These are phyloP conservation scores for Seiridium unicorne DNA, from an alignment of 2,329 filamentous ascomycete genomes.

Conservation along the genomic window DNA sequence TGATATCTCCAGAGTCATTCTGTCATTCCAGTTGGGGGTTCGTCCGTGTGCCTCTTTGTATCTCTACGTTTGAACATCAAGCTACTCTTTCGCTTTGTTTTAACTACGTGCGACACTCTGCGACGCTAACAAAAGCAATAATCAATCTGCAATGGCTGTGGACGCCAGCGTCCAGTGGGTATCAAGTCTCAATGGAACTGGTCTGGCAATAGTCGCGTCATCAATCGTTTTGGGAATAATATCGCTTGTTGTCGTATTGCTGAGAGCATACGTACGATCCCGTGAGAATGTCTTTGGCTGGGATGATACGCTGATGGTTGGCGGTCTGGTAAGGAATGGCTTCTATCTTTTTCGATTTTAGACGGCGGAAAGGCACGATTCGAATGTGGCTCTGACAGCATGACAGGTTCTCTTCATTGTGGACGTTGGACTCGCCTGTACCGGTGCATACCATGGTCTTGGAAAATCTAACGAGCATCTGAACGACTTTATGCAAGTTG, in stretches of 20 bases:
- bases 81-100: too few species aligned
- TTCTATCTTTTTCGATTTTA: too few species aligned
- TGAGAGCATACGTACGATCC: constrained; percentile 8
- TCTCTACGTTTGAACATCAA: too few species aligned
- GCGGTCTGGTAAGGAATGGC: constrained; percentile 8
- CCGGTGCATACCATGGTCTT: constrained; percentile 16
- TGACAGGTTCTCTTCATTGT: background rate
- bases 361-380: too few species aligned
- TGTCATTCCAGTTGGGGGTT: too few species aligned
- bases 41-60: too few species aligned
- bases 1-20: too few species aligned
- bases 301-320: constrained; percentile 13
- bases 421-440: constrained; percentile 9
- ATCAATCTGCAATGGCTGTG: background rate
- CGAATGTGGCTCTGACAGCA: background rate
- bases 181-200: background rate
- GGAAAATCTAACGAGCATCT: constrained; percentile 19
- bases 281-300: constrained; percentile 10
- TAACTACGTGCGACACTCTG: too few species aligned
- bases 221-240: constrained; percentile 11
- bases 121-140: too few species aligned
- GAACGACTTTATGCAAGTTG: constrained; percentile 17
- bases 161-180: background rate
- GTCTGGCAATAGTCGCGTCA: constrained; percentile 8
- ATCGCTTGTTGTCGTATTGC: constrained; percentile 9